These are phyloP conservation scores for Parathielavia hyrcaniae DNA, from an alignment of 495 filamentous ascomycete species.

Conservation along the genomic window DNA sequence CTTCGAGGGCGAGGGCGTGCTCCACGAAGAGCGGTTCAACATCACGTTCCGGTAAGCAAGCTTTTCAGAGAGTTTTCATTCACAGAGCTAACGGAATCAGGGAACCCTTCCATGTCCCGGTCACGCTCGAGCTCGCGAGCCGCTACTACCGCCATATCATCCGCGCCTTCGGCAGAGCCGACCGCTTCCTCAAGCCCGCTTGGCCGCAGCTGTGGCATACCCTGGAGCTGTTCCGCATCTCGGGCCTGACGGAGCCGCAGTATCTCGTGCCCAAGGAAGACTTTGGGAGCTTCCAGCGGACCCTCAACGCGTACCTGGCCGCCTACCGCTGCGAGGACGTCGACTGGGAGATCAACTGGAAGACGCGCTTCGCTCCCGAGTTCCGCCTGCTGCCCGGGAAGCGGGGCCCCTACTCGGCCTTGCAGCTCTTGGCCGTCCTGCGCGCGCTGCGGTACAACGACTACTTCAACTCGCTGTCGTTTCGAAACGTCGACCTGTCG, in stretches of 20 bases:
- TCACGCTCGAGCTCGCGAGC: conserved; percentile 70
- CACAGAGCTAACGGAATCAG: conserved; percentile 31
- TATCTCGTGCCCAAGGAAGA: conserved; percentile 60
- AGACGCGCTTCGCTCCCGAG: conserved; percentile 71
- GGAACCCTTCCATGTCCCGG: conserved; percentile 56
- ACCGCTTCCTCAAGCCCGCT: conserved; percentile 73
- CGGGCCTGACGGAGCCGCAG: conserved; percentile 51
- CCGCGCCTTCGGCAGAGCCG: conserved; percentile 61
- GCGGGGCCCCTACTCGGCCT: conserved; percentile 55
- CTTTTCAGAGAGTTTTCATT: background rate
- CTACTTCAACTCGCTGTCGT: conserved; percentile 79
- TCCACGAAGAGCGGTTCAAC: conserved; percentile 77
- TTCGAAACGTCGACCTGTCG: conserved; percentile 61
- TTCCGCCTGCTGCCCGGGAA: conserved; percentile 73
- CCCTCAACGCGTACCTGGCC: conserved; percentile 77
- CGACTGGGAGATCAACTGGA: conserved; percentile 72
- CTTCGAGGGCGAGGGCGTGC: conserved; percentile 32
- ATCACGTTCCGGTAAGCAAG: conserved; percentile 66
- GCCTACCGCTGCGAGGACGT: conserved; percentile 67
- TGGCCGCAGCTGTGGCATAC: conserved; percentile 70
- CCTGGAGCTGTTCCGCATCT: conserved; percentile 57
- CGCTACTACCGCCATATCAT: conserved; percentile 71
- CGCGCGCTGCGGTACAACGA: conserved; percentile 88
- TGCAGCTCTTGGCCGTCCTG: conserved; percentile 80
- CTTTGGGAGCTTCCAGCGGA: conserved; percentile 72